A percentile compares a stretch with the other conserved stretches of the same genome.
phyloP scores from a whole-genome alignment of 306 rosid genomes.

The apple (Malus domestica) region DNA sequence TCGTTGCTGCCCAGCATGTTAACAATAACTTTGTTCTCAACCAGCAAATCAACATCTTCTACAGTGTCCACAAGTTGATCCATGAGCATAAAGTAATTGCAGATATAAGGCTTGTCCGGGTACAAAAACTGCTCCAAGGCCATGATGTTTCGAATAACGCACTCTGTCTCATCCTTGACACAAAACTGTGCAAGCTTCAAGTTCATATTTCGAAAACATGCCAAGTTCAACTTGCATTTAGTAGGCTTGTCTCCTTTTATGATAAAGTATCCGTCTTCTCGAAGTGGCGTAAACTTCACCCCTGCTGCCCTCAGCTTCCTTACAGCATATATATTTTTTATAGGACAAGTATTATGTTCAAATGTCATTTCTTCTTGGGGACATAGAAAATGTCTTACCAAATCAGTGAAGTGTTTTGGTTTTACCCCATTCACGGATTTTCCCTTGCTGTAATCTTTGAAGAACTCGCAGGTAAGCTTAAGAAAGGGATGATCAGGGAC shows the following conservation, averaged over 20 bases:
- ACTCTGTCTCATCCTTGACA: conserved; percentile 33
- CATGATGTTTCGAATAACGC: conserved; percentile 38
- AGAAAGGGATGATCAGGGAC: neutral
- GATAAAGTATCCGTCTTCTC: neutral
- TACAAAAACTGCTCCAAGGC: conserved; percentile 47
- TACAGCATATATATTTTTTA: neutral
- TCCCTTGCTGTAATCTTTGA: neutral
- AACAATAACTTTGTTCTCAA: conserved; percentile 30
- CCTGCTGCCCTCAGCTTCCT: conserved; percentile 4
- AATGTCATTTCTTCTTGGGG: neutral
- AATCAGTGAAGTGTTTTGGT: conserved; percentile 39
- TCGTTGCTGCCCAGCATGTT: conserved; percentile 41
- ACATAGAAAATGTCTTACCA: conserved; percentile 36
- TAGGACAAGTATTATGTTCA: neutral
- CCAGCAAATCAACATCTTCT: conserved; percentile 42
- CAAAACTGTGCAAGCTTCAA: conserved; percentile 18
- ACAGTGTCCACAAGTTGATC: conserved; percentile 39
- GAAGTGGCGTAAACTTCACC: neutral
- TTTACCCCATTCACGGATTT: neutral
- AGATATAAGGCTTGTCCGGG: conserved; percentile 28
- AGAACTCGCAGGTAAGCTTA: neutral
- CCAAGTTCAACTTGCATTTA: neutral
- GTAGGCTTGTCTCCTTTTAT: neutral
- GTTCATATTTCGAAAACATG: neutral
- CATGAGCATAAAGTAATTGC: conserved; percentile 36